These are phyloP conservation scores for Kwoniella heveanensis DNA, from an alignment of 768 basidiomycete species.

Conservation along the genomic window DNA sequence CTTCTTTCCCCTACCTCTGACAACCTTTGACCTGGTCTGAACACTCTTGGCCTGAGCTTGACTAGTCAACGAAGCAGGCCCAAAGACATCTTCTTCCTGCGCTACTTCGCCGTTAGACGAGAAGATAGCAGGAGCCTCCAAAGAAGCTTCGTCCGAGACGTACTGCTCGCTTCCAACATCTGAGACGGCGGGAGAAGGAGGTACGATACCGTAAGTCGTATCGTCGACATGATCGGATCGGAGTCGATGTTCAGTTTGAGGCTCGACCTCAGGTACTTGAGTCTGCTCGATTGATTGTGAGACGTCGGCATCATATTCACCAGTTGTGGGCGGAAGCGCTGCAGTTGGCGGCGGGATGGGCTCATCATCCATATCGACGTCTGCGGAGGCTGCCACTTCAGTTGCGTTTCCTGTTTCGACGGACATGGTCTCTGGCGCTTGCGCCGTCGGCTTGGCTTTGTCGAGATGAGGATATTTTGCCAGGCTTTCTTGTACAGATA, in stretches of 20 bases:
- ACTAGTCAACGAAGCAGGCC: conserved; percentile 24
- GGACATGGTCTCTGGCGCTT: neutral
- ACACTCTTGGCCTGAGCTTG: neutral
- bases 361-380: neutral
- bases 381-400: too few relatives aligned
- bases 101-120: neutral
- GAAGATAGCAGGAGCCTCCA: neutral
- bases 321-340: neutral
- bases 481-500: conserved; percentile 38
- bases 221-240: conserved; percentile 5
- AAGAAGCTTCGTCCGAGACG: conserved; percentile 13
- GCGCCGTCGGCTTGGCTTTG: neutral
- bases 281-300: conserved; percentile 27
- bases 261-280: neutral
- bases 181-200: conserved; percentile 16
- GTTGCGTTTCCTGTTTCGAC: too few relatives aligned
- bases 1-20: conserved; percentile 12
- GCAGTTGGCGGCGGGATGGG: neutral
- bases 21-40: conserved; percentile 8
- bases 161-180: conserved; percentile 1
- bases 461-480: conserved; percentile 31
- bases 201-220: conserved; percentile 9
- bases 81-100: conserved; percentile 37
- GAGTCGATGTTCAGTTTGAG: neutral
- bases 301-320: conserved; percentile 44